Evolutionary conservation across 495 filamentous ascomycete genomes (phyloP).

Genomic region (Rusavskia elegans): DNA sequence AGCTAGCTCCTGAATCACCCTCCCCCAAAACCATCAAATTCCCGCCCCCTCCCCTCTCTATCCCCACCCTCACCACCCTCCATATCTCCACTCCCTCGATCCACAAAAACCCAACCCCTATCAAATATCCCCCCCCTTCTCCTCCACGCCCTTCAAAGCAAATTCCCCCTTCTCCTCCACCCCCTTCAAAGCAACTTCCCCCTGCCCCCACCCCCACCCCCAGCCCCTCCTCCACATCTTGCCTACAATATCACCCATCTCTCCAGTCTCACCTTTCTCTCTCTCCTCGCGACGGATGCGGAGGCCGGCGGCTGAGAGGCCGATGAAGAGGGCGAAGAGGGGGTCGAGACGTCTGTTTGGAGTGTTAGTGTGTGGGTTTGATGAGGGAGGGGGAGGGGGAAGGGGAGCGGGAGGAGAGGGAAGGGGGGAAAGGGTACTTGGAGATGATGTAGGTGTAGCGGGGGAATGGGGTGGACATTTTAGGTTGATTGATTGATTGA

Average conservation of each 20-base stretch:
- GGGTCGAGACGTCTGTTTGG: slow-evolving; percentile 57
- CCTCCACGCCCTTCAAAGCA: slow-evolving; percentile 8
- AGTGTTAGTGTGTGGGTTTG: not conserved
- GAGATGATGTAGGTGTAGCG: slow-evolving; percentile 5
- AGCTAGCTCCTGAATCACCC: too few relatives aligned
- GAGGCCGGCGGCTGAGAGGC: slow-evolving; percentile 39
- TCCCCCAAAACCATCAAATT: too few relatives aligned
- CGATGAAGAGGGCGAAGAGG: slow-evolving; percentile 73
- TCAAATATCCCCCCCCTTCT: not conserved
- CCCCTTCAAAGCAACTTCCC: too few relatives aligned
- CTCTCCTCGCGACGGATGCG: slow-evolving; percentile 67
- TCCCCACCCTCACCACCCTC: too few relatives aligned
- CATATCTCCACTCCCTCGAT: too few relatives aligned
- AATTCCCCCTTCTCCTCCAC: not conserved
- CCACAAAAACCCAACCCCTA: too few relatives aligned
- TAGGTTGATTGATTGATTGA: not conserved
- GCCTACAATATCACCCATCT: slow-evolving; percentile 10
- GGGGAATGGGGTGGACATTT: slow-evolving; percentile 1
- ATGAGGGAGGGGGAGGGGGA: not conserved
- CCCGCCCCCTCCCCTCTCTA: not conserved
- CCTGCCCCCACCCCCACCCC: slow-evolving; percentile 16
- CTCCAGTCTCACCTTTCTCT: slow-evolving; percentile 29
- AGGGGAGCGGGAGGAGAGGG: not conserved
- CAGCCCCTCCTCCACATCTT: slow-evolving; percentile 17
- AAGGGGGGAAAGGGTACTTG: not conserved